Conservation (phyloP, 2,329 filamentous ascomycete genomes). For the Thielaviopsis populi region DNA sequence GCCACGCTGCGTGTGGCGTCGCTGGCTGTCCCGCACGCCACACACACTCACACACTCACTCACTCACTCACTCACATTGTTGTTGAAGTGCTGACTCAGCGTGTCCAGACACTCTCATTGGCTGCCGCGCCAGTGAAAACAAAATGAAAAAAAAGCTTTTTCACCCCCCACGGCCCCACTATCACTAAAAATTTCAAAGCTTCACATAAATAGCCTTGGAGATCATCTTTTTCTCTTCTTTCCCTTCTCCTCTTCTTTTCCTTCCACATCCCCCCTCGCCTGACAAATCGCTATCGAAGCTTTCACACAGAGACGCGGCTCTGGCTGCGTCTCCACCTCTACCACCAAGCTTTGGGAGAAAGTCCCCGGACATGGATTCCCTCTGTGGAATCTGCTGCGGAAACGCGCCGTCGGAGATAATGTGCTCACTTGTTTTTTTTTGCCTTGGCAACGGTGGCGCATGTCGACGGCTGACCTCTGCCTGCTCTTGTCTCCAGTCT, state of each 20-base stretch:
- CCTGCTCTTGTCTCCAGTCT: conserved; percentile 12
- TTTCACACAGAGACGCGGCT: conserved; percentile 60
- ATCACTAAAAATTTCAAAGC: conserved; percentile 2
- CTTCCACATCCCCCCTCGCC: conserved; percentile 64
- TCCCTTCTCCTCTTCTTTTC: conserved; percentile 21
- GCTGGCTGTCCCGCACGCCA: background rate
- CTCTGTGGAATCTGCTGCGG: conserved; percentile 42
- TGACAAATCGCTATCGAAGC: conserved; percentile 99
- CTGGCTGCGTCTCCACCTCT: conserved; percentile 22
- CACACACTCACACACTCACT: too few species aligned
- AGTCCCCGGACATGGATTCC: conserved; percentile 83
- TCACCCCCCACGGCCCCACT: conserved; percentile 4
- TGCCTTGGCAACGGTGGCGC: conserved; percentile 18
- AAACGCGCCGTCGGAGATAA: conserved; percentile 99
- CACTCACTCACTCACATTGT: too few species aligned
- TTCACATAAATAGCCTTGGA: conserved; percentile 1
- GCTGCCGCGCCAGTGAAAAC: background rate
- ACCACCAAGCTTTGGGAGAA: conserved; percentile 83
- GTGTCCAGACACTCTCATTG: background rate
- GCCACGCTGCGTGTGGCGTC: background rate
- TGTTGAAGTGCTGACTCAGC: background rate
- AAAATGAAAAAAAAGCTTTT: background rate
- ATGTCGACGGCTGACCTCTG: conserved; percentile 29
- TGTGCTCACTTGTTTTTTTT: conserved; percentile 25
- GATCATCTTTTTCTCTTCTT: conserved; percentile 16